phyloP scores from a whole-genome alignment of 2,329 filamentous ascomycete genomes.

The Cladosporium austrohemisphaericum region DNA sequence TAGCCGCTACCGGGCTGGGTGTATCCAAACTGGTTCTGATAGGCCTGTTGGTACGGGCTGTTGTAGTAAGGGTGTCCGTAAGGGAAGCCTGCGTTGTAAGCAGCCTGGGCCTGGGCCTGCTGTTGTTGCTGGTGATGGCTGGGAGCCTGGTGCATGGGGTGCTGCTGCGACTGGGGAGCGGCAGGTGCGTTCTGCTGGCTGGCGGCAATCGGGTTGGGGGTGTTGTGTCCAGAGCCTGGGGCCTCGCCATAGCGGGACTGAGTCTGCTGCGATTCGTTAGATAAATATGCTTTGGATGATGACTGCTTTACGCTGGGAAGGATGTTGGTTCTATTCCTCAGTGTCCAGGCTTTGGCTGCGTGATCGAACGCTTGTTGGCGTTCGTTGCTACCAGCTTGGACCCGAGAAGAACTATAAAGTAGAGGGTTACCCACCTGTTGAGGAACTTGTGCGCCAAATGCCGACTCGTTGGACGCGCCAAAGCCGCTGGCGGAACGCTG shows the following conservation, averaged over 20 bases:
- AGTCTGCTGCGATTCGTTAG: slow-evolving; percentile 29
- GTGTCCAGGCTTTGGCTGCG: background rate
- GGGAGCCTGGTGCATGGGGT: slow-evolving; percentile 23
- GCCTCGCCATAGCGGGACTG: slow-evolving; percentile 74
- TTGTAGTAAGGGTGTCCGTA: slow-evolving; percentile 59
- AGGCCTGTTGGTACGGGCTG: slow-evolving; percentile 59
- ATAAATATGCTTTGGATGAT: slow-evolving; percentile 17
- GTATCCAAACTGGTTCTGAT: slow-evolving; percentile 60
- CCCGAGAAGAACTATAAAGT: slow-evolving; percentile 8
- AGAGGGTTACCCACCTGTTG: slow-evolving; percentile 39
- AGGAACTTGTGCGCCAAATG: slow-evolving; percentile 59
- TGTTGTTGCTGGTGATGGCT: slow-evolving; percentile 43
- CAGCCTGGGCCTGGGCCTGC: slow-evolving; percentile 40
- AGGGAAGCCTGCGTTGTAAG: slow-evolving; percentile 51
- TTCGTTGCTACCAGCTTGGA: background rate
- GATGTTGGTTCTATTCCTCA: background rate
- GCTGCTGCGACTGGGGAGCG: slow-evolving; percentile 41
- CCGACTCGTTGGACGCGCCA: slow-evolving; percentile 58
- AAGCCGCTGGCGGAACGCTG: slow-evolving; percentile 78
- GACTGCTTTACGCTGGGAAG: background rate
- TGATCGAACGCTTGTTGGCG: background rate
- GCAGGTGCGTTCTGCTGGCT: slow-evolving; percentile 47
- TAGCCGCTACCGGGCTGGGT: slow-evolving; percentile 37
- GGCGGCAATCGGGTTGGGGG: slow-evolving; percentile 72
- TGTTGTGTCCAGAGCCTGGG: slow-evolving; percentile 85